Percentiles rank a stretch among this genome's conserved stretches.
These are phyloP conservation scores for Myrica gale DNA, from an alignment of 306 rosid species.

Conservation along the genomic window DNA sequence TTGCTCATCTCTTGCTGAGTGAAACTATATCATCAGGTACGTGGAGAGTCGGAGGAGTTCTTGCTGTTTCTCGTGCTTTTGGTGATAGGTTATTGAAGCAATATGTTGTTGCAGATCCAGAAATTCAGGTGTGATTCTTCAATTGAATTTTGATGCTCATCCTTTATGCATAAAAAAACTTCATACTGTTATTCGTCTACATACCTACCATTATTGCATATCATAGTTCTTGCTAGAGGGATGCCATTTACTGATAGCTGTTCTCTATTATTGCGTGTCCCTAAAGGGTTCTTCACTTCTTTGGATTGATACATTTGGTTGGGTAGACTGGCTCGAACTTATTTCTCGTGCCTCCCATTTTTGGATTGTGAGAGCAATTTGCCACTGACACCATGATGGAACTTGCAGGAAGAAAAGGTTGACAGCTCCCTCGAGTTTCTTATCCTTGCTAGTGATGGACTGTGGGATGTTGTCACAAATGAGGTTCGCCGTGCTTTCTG, in stretches of 20 bases:
- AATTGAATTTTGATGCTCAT: slow-evolving; percentile 8
- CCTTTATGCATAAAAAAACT: not conserved
- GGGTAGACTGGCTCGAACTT: slow-evolving; percentile 1
- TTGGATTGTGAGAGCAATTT: slow-evolving; percentile 1
- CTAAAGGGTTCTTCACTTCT: not conserved
- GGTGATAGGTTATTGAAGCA: slow-evolving; percentile 96
- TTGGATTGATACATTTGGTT: slow-evolving; percentile 12
- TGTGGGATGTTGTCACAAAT: slow-evolving; percentile 96
- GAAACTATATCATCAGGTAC: slow-evolving; percentile 56
- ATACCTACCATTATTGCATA: slow-evolving; percentile 10
- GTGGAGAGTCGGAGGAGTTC: slow-evolving; percentile 99
- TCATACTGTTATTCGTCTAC: slow-evolving; percentile 8
- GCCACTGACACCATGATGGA: slow-evolving; percentile 11
- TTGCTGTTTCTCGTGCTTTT: slow-evolving; percentile 96
- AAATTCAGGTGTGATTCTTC: slow-evolving; percentile 66
- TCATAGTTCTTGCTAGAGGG: slow-evolving; percentile 14
- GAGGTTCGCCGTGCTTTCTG: slow-evolving; percentile 55
- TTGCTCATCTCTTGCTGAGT: slow-evolving; percentile 13
- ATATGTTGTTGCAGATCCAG: slow-evolving; percentile 98
- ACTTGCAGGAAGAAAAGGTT: slow-evolving; percentile 77
- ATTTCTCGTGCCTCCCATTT: slow-evolving; percentile 10
- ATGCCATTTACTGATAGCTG: not conserved
- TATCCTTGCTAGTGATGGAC: slow-evolving; percentile 91
- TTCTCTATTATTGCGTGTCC: not conserved
- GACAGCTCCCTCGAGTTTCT: slow-evolving; percentile 93